Percentiles rank a stretch among this genome's conserved stretches.
Conservation (phyloP, 2,329 filamentous ascomycete species). For the Fusarium graminum region DNA sequence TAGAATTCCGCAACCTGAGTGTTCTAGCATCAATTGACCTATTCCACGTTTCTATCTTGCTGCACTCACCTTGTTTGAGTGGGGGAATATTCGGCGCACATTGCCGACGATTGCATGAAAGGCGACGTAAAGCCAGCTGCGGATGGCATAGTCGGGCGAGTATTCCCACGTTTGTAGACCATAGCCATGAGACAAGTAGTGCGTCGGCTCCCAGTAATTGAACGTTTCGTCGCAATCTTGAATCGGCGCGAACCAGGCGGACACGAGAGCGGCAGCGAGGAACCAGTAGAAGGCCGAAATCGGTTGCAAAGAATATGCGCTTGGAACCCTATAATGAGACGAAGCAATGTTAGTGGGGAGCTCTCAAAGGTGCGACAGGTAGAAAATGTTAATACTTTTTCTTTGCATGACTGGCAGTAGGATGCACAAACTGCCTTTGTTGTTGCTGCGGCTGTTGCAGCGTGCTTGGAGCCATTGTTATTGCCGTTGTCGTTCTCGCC, state of each 20-base stretch:
- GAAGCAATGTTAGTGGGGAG: slow-evolving; percentile 21
- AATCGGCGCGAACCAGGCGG: slow-evolving; percentile 88
- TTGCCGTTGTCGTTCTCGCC: slow-evolving; percentile 28
- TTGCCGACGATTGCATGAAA: slow-evolving; percentile 82
- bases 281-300: slow-evolving; percentile 86
- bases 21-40: slow-evolving; percentile 17
- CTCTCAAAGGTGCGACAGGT: background rate
- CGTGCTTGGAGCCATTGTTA: slow-evolving; percentile 58
- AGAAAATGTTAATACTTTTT: slow-evolving; percentile 59
- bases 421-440: slow-evolving; percentile 61
- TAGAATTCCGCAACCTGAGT: slow-evolving; percentile 81
- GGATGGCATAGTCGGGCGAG: slow-evolving; percentile 92
- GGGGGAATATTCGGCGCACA: slow-evolving; percentile 72
- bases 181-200: slow-evolving; percentile 93
- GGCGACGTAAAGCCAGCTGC: slow-evolving; percentile 91
- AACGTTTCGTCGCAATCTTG: slow-evolving; percentile 99
- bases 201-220: slow-evolving; percentile 98
- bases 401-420: slow-evolving; percentile 63
- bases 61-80: slow-evolving; percentile 66
- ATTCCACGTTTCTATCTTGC: background rate
- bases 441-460: slow-evolving; percentile 48
- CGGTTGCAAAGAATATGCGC: slow-evolving; percentile 74
- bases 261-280: slow-evolving; percentile 77
- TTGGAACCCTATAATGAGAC: slow-evolving; percentile 53
- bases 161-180: slow-evolving; percentile 99